Conservation (phyloP, 192 early-diverging fungal genomes). For the Coemansia sp. region DNA sequence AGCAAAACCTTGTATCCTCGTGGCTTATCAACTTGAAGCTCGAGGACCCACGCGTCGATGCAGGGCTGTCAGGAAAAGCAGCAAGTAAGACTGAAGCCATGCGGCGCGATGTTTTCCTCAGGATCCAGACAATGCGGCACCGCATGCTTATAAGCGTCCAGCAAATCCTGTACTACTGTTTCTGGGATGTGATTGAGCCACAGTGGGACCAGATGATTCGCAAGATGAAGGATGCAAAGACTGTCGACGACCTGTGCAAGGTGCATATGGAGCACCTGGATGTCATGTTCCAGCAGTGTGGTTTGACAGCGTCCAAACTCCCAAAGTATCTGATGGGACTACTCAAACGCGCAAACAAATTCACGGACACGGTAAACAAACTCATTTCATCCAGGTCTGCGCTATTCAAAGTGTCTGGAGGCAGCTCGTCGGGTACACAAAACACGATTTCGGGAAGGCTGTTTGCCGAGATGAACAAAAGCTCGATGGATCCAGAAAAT, state of each 20-base stretch:
- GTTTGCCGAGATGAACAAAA: slow-evolving; percentile 24
- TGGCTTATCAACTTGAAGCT: slow-evolving; percentile 64
- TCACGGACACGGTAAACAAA: slow-evolving; percentile 18
- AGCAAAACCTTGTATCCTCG: slow-evolving; percentile 70
- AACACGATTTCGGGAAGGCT: slow-evolving; percentile 22
- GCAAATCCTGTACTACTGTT: slow-evolving; percentile 86
- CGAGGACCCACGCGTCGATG: slow-evolving; percentile 29
- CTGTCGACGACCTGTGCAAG: slow-evolving; percentile 84
- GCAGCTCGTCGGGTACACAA: slow-evolving; percentile 43
- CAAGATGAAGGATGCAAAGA: slow-evolving; percentile 64
- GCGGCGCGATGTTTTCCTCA: slow-evolving; percentile 58
- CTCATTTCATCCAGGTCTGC: slow-evolving; percentile 26
- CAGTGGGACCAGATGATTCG: slow-evolving; percentile 75
- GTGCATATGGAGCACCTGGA: slow-evolving; percentile 84
- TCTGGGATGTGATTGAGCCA: slow-evolving; percentile 92
- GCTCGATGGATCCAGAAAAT: slow-evolving; percentile 9
- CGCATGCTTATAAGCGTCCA: slow-evolving; percentile 91
- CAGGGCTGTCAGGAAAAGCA: slow-evolving; percentile 29
- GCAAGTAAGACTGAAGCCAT: slow-evolving; percentile 50
- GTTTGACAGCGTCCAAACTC: slow-evolving; percentile 80
- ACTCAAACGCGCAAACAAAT: slow-evolving; percentile 39
- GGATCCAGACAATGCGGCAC: slow-evolving; percentile 71
- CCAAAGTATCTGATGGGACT: slow-evolving; percentile 64
- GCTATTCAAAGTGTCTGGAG: slow-evolving; percentile 23
- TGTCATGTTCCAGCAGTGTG: slow-evolving; percentile 85